Conservation (phyloP, 2,329 filamentous ascomycete genomes). For the Stenocarpella maydis region DNA sequence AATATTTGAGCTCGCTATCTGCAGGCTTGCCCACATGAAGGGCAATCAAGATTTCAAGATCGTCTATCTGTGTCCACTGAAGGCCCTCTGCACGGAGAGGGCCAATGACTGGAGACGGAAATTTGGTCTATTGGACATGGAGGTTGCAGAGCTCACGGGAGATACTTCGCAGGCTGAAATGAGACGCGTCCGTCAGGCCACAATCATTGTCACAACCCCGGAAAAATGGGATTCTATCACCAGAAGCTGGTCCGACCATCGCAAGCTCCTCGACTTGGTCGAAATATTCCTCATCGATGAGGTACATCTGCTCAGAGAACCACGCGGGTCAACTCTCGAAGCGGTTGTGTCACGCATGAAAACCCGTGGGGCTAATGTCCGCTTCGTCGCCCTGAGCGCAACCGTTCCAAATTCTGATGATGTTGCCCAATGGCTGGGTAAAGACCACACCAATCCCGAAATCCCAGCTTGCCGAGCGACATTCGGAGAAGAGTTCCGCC, state of each 20-base stretch:
- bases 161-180: conserved; percentile 77
- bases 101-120: conserved; percentile 80
- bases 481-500: conserved; percentile 83
- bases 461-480: conserved; percentile 71
- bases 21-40: conserved; percentile 68
- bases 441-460: conserved; percentile 64
- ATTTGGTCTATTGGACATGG: conserved; percentile 71
- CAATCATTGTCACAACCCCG: conserved; percentile 86
- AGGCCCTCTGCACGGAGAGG: conserved; percentile 81
- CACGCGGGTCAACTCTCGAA: conserved; percentile 80
- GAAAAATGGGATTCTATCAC: conserved; percentile 95
- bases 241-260: conserved; percentile 84
- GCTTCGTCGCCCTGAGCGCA: conserved; percentile 83
- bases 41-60: conserved; percentile 75
- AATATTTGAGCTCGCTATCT: conserved; percentile 83
- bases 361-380: conserved; percentile 75
- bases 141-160: conserved; percentile 81
- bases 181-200: conserved; percentile 73
- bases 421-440: conserved; percentile 82
- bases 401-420: conserved; percentile 85
- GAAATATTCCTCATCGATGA: conserved; percentile 87
- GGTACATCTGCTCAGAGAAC: conserved; percentile 85
- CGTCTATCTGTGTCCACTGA: conserved; percentile 85
- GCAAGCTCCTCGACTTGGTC: conserved; percentile 75
- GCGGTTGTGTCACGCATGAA: conserved; percentile 90